Evolutionary conservation across 306 rosid species (phyloP).

Genomic region (Cicer arietinum): DNA sequence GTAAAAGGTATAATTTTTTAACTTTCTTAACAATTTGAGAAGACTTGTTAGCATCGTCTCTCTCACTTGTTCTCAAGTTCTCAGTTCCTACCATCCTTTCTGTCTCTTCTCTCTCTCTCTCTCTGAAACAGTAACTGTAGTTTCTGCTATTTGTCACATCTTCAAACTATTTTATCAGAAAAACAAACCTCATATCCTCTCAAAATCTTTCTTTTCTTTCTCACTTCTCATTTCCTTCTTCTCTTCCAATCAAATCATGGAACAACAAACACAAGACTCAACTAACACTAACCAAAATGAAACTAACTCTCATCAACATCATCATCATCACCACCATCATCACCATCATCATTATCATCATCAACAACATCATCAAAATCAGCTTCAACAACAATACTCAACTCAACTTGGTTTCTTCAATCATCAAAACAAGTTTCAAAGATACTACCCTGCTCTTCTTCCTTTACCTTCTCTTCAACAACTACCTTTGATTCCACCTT

Average conservation of each 20-base stretch:
- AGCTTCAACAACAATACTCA: conserved; percentile 60
- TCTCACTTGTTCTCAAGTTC: background rate
- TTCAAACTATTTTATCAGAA: conserved; percentile 30
- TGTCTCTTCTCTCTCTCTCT: conserved; percentile 38
- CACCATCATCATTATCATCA: conserved; percentile 45
- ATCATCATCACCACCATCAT: conserved; percentile 47
- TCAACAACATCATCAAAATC: conserved; percentile 52
- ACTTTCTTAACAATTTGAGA: too few relatives aligned
- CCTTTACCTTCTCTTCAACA: conserved; percentile 86
- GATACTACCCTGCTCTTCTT: conserved; percentile 82
- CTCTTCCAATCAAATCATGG: conserved; percentile 61
- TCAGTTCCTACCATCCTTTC: conserved; percentile 29
- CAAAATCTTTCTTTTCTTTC: conserved; percentile 28
- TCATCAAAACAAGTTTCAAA: conserved; percentile 64
- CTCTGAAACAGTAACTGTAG: conserved; percentile 47
- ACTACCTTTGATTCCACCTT: conserved; percentile 69
- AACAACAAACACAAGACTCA: conserved; percentile 66
- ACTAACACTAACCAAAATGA: conserved; percentile 69
- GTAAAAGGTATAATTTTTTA: too few relatives aligned
- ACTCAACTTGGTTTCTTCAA: conserved; percentile 60
- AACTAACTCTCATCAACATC: conserved; percentile 60
- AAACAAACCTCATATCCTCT: conserved; percentile 32
- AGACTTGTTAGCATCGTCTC: background rate
- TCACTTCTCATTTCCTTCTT: conserved; percentile 36
- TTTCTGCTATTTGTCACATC: conserved; percentile 52